phyloP scores from a whole-genome alignment of 78 protist genomes.

The Fonticula alba region DNA sequence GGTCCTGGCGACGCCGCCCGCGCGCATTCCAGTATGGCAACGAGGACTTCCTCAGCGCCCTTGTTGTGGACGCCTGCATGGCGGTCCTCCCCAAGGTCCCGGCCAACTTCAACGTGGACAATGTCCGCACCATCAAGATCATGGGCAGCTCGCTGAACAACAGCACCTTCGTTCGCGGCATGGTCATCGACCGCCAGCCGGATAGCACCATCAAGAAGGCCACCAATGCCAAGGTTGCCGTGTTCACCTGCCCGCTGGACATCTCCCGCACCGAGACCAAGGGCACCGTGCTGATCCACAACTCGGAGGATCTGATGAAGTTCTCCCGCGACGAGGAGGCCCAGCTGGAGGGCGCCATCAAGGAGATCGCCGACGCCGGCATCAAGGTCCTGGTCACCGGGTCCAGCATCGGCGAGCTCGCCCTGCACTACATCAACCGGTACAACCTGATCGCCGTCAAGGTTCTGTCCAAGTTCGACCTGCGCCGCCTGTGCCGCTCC shows the following conservation, averaged over 20 bases:
- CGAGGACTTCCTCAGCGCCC: conserved; percentile 55
- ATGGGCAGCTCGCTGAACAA: conserved; percentile 64
- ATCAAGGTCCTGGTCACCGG: conserved; percentile 73
- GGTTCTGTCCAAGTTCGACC: conserved; percentile 81
- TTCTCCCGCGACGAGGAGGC: conserved; percentile 73
- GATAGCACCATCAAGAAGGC: conserved; percentile 53
- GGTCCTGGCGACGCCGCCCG: no score
- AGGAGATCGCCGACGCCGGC: conserved; percentile 76
- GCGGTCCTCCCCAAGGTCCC: conserved; percentile 46
- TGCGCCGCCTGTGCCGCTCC: conserved; percentile 77
- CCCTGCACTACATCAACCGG: conserved; percentile 79
- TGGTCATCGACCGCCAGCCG: conserved; percentile 57
- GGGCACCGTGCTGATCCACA: conserved; percentile 82
- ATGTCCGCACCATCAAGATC: conserved; percentile 86
- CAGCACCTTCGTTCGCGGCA: conserved; percentile 66
- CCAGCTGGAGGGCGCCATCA: conserved; percentile 40
- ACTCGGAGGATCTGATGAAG: conserved; percentile 62
- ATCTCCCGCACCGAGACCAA: conserved; percentile 80
- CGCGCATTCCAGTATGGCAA: no score
- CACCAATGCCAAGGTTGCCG: conserved; percentile 74
- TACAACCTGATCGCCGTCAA: conserved; percentile 64
- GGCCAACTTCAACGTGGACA: conserved; percentile 86
- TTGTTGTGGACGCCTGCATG: conserved; percentile 77
- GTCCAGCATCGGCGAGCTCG: conserved; percentile 73
- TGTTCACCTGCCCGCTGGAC: conserved; percentile 74